Conservation (phyloP, 345 rosid species). For the Trapa incisa region DNA sequence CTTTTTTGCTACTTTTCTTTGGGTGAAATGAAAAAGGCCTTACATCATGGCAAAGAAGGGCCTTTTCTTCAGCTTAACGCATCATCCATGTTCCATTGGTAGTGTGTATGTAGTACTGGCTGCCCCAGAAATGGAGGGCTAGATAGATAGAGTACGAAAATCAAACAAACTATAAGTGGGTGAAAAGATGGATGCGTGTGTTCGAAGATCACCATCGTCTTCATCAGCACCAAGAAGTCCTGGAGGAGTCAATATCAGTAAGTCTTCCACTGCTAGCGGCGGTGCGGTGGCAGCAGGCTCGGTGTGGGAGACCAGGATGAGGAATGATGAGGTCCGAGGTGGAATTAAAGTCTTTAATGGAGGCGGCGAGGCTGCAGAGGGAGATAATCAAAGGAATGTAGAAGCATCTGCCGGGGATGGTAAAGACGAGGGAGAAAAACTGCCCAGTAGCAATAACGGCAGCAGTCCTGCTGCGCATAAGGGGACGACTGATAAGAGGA, state of each 20-base stretch:
- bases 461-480: slow-evolving; percentile 12
- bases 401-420: neutral
- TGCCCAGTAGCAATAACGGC: neutral
- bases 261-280: neutral
- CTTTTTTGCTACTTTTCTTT: too few relatives aligned
- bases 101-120: neutral
- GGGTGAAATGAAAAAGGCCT: neutral
- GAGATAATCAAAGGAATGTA: neutral
- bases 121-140: neutral
- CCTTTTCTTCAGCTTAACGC: slow-evolving; percentile 13
- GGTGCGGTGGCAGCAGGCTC: slow-evolving; percentile 40
- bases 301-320: slow-evolving; percentile 85
- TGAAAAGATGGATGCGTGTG: slow-evolving; percentile 24
- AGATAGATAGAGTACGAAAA: neutral
- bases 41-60: neutral
- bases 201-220: slow-evolving; percentile 12
- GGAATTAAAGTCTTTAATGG: slow-evolving; percentile 48
- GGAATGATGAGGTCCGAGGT: slow-evolving; percentile 39
- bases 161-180: neutral
- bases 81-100: slow-evolving; percentile 4
- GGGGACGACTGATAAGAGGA: slow-evolving; percentile 16
- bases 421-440: too few relatives aligned
- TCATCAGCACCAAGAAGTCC: neutral
- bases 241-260: slow-evolving; percentile 12
- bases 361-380: slow-evolving; percentile 4